phyloP scores from a whole-genome alignment of 1,284 basidiomycete genomes.

The Mrakiaceae sp. region DNA sequence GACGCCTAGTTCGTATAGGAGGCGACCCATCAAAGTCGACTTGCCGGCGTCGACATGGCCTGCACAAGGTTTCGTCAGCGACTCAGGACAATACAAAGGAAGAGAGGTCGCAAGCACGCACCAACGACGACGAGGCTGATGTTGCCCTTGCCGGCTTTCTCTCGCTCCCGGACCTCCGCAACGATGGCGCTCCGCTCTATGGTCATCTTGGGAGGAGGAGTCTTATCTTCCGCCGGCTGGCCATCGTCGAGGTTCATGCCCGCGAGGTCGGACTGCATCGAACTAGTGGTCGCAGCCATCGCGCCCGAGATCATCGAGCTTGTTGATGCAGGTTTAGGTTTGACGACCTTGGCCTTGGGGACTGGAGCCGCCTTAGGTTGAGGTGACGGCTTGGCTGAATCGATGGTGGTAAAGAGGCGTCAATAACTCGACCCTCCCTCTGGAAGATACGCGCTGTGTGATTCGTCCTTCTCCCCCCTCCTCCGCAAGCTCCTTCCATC shows the following conservation, averaged over 20 bases:
- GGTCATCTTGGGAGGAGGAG: conserved; percentile 44
- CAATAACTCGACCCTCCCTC: no score
- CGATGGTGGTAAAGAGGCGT: neutral
- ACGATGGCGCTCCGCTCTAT: conserved; percentile 74
- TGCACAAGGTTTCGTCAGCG: conserved; percentile 26
- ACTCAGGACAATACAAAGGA: neutral
- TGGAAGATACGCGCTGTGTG: no score
- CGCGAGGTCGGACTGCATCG: conserved; percentile 51
- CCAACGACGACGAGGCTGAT: conserved; percentile 89
- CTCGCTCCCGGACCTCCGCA: conserved; percentile 59
- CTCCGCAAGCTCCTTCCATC: neutral
- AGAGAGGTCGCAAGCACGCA: conserved; percentile 34
- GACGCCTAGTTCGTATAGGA: conserved; percentile 83
- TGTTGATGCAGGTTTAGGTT: conserved; percentile 21
- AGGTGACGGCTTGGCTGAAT: conserved; percentile 6
- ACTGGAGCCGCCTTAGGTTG: conserved; percentile 16
- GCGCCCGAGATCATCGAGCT: neutral
- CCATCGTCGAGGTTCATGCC: conserved; percentile 54
- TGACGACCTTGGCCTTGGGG: conserved; percentile 19
- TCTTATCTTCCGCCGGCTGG: no score
- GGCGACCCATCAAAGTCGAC: conserved; percentile 89
- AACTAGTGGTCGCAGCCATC: conserved; percentile 40
- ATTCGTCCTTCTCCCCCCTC: neutral
- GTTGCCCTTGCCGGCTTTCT: conserved; percentile 50
- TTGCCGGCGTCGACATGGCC: conserved; percentile 99